Evolutionary conservation across 1,284 basidiomycete species (phyloP).

Genomic region (Tilletia walkeri): DNA sequence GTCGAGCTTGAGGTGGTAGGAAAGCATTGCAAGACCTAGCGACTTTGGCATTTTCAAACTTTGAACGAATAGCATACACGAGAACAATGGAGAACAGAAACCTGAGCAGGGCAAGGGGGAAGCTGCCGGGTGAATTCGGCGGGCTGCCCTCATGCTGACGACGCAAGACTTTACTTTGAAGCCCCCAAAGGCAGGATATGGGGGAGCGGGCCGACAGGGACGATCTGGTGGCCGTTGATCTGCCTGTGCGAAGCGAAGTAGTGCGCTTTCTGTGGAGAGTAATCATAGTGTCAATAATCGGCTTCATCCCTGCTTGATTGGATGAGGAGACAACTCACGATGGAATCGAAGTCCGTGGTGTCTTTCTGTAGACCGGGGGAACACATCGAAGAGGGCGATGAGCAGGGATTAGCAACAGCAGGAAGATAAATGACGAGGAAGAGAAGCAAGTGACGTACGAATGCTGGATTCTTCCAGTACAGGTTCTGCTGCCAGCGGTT

Average conservation of each 20-base stretch:
- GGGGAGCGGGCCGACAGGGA: constrained; percentile 46
- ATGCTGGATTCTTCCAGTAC: constrained; percentile 86
- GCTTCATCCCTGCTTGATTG: constrained; percentile 46
- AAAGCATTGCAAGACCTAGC: too few relatives aligned
- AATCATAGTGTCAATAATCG: background rate
- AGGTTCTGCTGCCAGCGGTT: constrained; percentile 71
- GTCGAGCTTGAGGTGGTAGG: too few relatives aligned
- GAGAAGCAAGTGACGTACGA: constrained; percentile 57
- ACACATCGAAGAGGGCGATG: background rate
- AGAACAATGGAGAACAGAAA: too few relatives aligned
- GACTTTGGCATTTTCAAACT: too few relatives aligned
- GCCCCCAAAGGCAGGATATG: constrained; percentile 41
- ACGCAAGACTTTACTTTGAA: background rate
- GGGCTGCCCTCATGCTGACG: too few relatives aligned
- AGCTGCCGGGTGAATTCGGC: too few relatives aligned
- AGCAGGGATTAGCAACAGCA: too few relatives aligned
- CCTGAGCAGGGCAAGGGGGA: too few relatives aligned
- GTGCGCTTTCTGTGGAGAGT: background rate
- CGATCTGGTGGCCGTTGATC: constrained; percentile 50
- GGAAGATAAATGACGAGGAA: background rate
- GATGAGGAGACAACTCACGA: constrained; percentile 57
- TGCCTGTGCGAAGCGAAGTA: constrained; percentile 16
- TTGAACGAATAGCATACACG: too few relatives aligned
- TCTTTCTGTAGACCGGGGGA: constrained; percentile 59
- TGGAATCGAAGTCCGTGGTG: constrained; percentile 74